phyloP scores from a whole-genome alignment of 768 basidiomycete species.

The Scleroderma bovista region DNA sequence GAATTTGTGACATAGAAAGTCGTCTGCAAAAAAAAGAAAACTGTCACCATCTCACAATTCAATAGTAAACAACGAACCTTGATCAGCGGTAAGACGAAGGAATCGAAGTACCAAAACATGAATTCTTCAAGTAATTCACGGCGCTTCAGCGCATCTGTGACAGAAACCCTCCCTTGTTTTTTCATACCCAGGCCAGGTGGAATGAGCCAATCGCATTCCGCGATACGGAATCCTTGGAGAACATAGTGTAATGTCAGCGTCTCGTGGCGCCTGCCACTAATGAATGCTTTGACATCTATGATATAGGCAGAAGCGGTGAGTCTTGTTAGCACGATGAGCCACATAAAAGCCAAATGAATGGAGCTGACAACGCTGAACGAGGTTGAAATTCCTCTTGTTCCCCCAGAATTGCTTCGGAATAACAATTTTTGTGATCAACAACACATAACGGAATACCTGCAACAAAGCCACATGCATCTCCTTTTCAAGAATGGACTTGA shows the following conservation, averaged over 20 bases:
- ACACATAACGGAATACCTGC: conserved; percentile 69
- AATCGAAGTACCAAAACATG: conserved; percentile 92
- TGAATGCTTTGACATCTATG: conserved; percentile 69
- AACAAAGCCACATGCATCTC: background rate
- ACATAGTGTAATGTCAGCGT: conserved; percentile 68
- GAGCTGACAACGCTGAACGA: conserved; percentile 51
- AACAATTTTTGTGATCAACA: conserved; percentile 56
- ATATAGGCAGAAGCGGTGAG: background rate
- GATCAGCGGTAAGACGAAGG: conserved; percentile 72
- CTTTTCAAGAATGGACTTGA: background rate
- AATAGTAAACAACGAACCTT: conserved; percentile 36
- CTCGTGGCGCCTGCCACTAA: conserved; percentile 77
- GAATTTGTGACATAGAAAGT: conserved; percentile 95
- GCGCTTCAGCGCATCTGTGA: conserved; percentile 69
- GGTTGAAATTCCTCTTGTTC: conserved; percentile 53
- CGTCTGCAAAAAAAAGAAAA: conserved; percentile 45
- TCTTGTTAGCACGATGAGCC: background rate
- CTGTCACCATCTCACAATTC: background rate
- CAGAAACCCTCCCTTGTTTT: conserved; percentile 46
- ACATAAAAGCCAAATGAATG: background rate
- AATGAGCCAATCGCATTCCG: conserved; percentile 77
- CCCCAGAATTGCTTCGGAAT: conserved; percentile 83
- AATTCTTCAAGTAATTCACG: conserved; percentile 83
- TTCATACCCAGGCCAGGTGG: conserved; percentile 34
- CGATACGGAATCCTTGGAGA: conserved; percentile 68